Evolutionary conservation across 2,329 filamentous ascomycete species (phyloP), one percentile per base, ranked within the genome.

Genomic region (Aureobasidium uvarum): DNA sequence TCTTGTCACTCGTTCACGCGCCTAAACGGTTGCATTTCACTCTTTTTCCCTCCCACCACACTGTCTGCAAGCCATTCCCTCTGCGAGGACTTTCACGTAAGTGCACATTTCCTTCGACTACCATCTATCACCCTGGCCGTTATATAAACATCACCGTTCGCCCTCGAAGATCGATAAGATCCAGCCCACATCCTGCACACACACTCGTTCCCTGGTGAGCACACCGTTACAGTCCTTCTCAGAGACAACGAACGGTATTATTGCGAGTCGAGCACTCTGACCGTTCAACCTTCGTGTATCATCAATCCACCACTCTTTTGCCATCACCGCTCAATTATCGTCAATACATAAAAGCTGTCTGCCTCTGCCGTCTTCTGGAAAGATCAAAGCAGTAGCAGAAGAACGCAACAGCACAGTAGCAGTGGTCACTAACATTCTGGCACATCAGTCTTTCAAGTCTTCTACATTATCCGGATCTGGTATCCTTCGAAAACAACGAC

Each of bases 1-100:
- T 64, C 60, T 64, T 66, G 66, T 68, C 68, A 66, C 63, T 67
- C 68, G 41, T 68, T 69, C 65, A 50, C 59, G 66, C 68, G 66
- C 66, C 52, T 65, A 62, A 66, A 64, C 66, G 64, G 55, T 64
- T 64, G 64, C 67, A 64, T 67, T 63, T 51, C 66, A 55, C 66
- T 66, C 60, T 65, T 66, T 66, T 64, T 43, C n/a, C 38, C 20
- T 39, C 58, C 50, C 43, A 46, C 43, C 62, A 63, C 41, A 51
- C 64, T 51, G 43, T 66, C 50, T 66, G 55, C 45, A 60, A 51
- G 25, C 46, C 64, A 60, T 59, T 41, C 43, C 64, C 65, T 67
- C 66, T 48, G 66, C 55, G 66, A 67, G 64, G 66, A 52, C 64
- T 58, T 65, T 62, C 60, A 66, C 64, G 66, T 66, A 67, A 68